Percentiles rank a stretch among this genome's conserved stretches.
Evolutionary conservation across 2,329 filamentous ascomycete species (phyloP).

Genomic region (Verticillium longisporum): DNA sequence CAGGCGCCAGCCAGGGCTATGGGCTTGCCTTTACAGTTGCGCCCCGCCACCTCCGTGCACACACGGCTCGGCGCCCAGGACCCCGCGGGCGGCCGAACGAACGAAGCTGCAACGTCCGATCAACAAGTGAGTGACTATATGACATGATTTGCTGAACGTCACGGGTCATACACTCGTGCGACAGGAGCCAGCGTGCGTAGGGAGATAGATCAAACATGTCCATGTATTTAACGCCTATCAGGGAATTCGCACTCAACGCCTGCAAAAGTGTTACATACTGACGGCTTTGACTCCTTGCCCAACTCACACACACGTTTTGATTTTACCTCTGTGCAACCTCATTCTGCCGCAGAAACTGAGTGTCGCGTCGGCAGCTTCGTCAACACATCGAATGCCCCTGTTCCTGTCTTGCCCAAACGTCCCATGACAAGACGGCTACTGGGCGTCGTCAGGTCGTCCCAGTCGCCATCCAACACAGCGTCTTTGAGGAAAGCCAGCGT

Average conservation of each 20-base stretch:
- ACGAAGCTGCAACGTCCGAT: neutral
- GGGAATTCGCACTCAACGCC: neutral
- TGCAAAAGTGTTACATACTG: neutral
- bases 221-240: neutral
- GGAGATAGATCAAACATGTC: too few species aligned
- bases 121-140: neutral
- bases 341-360: slow-evolving; percentile 12
- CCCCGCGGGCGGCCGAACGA: neutral
- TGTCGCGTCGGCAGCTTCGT: slow-evolving; percentile 50
- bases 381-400: slow-evolving; percentile 86
- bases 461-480: slow-evolving; percentile 82
- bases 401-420: slow-evolving; percentile 74
- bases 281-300: neutral
- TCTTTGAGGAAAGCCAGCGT: slow-evolving; percentile 91
- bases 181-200: too few species aligned
- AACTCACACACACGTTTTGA: neutral
- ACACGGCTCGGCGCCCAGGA: neutral
- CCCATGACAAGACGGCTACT: slow-evolving; percentile 87
- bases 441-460: slow-evolving; percentile 79
- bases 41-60: neutral
- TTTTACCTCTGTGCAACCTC: neutral
- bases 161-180: too few species aligned
- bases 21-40: too few species aligned
- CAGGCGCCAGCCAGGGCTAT: neutral
- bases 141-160: too few species aligned